phyloP scores from a whole-genome alignment of 345 rosid genomes.

The Sonneratia alba region DNA sequence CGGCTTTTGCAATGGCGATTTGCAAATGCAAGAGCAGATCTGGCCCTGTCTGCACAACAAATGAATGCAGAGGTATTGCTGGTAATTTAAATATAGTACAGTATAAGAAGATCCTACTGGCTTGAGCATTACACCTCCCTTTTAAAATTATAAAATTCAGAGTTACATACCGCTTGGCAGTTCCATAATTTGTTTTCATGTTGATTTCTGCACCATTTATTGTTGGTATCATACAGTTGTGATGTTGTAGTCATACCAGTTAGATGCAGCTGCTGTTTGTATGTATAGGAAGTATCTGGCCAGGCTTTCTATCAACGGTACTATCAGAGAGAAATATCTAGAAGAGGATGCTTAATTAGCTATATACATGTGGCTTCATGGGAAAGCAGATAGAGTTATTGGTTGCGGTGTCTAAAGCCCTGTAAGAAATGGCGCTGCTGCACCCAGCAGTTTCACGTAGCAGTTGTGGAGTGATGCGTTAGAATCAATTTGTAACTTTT shows the following conservation, averaged over 20 bases:
- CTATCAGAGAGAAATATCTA: neutral
- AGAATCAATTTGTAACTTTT: neutral
- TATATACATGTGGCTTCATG: neutral
- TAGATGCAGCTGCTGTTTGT: neutral
- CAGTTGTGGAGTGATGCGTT: neutral
- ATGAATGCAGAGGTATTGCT: constrained; percentile 62
- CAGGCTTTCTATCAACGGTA: neutral
- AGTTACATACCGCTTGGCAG: neutral
- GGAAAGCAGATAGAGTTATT: neutral
- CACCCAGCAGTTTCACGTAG: neutral
- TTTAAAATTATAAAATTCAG: neutral
- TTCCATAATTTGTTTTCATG: neutral
- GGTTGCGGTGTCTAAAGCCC: neutral
- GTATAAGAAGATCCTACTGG: neutral
- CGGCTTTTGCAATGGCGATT: constrained; percentile 78
- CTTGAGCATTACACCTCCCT: neutral
- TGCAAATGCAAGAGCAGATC: constrained; percentile 68
- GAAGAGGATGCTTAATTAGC: neutral
- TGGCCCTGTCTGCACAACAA: constrained; percentile 42
- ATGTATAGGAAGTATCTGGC: neutral
- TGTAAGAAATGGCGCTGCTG: neutral
- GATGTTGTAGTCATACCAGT: neutral
- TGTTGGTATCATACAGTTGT: neutral
- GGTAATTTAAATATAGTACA: neutral
- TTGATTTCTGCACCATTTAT: neutral